Conservation (phyloP, 2,329 filamentous ascomycete species). For the Dothistroma pini region DNA sequence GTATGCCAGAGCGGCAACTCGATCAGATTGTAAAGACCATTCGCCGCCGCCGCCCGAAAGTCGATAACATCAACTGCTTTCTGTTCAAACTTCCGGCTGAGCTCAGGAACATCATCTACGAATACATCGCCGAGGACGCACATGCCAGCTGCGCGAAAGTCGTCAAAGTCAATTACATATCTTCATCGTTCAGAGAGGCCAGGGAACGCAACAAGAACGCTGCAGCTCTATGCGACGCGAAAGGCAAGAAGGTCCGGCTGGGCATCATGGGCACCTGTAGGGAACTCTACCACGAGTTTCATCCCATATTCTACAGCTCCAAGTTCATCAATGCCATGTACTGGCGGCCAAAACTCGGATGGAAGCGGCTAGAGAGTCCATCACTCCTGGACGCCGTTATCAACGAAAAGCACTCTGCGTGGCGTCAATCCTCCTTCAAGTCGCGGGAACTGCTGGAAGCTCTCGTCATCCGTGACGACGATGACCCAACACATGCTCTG, state of each 20-base stretch:
- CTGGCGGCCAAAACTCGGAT: not conserved
- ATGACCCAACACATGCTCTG: no score
- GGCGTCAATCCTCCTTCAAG: no score
- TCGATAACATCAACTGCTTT: not conserved
- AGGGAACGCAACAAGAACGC: no score
- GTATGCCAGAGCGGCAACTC: no score
- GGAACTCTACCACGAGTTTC: not conserved
- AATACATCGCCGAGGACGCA: conserved; percentile 3
- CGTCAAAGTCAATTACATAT: no score
- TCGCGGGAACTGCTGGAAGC: no score
- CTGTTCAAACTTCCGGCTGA: conserved; percentile 4
- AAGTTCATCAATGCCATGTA: not conserved
- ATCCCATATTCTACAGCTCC: conserved; percentile 1
- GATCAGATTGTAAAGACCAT: no score
- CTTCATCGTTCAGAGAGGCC: no score
- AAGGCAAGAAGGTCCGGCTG: conserved; percentile 1
- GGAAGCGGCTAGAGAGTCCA: not conserved
- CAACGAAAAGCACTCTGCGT: not conserved
- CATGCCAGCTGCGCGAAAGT: not conserved
- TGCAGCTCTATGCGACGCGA: no score
- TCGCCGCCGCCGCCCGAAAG: no score
- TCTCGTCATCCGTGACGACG: no score
- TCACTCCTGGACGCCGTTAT: not conserved
- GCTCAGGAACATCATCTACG: conserved; percentile 5
- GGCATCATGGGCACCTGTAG: not conserved